phyloP scores from a whole-genome alignment of 768 basidiomycete species.

The Leccinum subtestaceum region DNA sequence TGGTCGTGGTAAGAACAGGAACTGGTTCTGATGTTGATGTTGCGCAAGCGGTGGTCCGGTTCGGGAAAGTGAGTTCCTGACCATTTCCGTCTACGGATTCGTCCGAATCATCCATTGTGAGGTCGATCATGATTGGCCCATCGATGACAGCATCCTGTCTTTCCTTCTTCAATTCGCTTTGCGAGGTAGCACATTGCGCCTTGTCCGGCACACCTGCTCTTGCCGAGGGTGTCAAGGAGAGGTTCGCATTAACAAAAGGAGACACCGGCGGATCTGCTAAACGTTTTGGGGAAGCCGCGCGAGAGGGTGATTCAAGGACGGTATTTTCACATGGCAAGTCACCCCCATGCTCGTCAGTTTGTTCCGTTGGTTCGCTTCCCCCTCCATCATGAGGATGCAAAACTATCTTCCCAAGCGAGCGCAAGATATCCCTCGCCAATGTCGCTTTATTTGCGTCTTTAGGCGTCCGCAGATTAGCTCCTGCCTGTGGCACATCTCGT shows the following conservation, averaged over 20 bases:
- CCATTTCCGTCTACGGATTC: conserved; percentile 16
- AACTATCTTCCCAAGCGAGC: conserved; percentile 40
- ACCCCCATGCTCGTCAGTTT: background rate
- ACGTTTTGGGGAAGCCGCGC: background rate
- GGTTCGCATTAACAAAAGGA: background rate
- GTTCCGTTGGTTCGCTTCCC: background rate
- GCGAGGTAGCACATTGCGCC: background rate
- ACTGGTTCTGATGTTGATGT: conserved; percentile 6
- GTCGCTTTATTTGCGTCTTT: conserved; percentile 46
- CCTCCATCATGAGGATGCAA: conserved; percentile 10
- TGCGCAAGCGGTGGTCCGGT: conserved; percentile 3
- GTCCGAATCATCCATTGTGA: conserved; percentile 25
- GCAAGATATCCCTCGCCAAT: conserved; percentile 56
- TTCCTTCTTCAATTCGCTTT: background rate
- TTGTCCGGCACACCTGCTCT: background rate
- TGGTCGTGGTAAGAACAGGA: conserved; percentile 8
- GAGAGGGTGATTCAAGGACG: background rate
- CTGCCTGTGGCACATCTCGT: background rate
- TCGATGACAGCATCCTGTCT: conserved; percentile 1
- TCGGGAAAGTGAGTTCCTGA: conserved; percentile 10
- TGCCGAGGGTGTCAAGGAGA: background rate
- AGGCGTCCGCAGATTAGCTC: conserved; percentile 23
- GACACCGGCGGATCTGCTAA: background rate
- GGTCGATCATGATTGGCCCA: conserved; percentile 28
- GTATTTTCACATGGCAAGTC: background rate